A percentile compares a stretch with the other conserved stretches of the same genome.
Conservation (phyloP, 2,329 filamentous ascomycete genomes). For the Stemphylium beticola region DNA sequence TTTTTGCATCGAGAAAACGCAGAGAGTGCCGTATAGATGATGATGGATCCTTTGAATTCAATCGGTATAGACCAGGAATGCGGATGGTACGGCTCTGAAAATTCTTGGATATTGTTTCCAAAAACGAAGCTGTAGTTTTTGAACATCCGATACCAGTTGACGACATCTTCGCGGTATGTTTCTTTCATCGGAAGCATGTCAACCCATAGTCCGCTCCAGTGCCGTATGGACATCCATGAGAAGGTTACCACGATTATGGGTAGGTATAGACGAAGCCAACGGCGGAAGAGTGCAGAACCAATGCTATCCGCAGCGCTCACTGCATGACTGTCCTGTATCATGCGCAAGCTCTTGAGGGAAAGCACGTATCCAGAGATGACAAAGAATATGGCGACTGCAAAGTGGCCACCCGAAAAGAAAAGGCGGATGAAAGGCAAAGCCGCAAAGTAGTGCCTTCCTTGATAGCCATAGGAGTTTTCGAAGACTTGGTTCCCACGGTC, state of each 20-base stretch:
- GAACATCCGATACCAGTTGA: constrained; percentile 39
- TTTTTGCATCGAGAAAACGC: constrained; percentile 63
- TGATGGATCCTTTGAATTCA: constrained; percentile 63
- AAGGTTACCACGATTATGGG: constrained; percentile 64
- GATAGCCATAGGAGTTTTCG: constrained; percentile 41
- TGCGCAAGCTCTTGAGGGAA: constrained; percentile 54
- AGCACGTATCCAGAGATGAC: constrained; percentile 61
- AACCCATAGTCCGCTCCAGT: constrained; percentile 45
- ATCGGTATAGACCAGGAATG: constrained; percentile 49
- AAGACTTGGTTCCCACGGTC: constrained; percentile 58
- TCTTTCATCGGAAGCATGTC: constrained; percentile 61
- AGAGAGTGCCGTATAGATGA: constrained; percentile 64
- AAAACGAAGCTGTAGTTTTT: constrained; percentile 75
- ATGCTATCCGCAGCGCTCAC: constrained; percentile 52
- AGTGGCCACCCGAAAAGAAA: constrained; percentile 60
- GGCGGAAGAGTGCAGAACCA: constrained; percentile 57
- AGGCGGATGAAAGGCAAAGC: constrained; percentile 51
- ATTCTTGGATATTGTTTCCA: constrained; percentile 64
- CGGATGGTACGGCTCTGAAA: constrained; percentile 52
- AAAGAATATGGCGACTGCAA: constrained; percentile 61
- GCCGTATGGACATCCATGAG: constrained; percentile 60
- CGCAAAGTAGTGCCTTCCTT: constrained; percentile 39
- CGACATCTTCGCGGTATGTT: constrained; percentile 39
- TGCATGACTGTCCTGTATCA: constrained; percentile 52
- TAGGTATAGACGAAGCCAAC: constrained; percentile 58